A percentile compares a stretch with the other conserved stretches of the same genome.
phyloP scores from a whole-genome alignment of 2,329 filamentous ascomycete species.

The Exutisphaerella laricina region DNA sequence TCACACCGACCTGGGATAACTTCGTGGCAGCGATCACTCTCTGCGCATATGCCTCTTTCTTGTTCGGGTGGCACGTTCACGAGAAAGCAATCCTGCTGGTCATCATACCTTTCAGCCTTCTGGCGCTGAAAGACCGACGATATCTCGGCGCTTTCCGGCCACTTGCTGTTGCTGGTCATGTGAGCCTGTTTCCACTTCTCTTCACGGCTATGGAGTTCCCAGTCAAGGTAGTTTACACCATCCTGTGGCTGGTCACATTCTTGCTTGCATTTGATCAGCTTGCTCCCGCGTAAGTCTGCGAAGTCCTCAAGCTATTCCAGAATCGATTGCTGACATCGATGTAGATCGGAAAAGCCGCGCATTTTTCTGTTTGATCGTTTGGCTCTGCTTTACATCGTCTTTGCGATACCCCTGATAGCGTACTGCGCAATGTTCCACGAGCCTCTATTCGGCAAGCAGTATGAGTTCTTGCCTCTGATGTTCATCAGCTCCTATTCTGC shows the following conservation, averaged over 20 bases:
- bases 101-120: conserved; percentile 89
- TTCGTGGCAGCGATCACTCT: conserved; percentile 87
- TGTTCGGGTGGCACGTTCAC: conserved; percentile 98
- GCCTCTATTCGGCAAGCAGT: conserved; percentile 72
- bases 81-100: conserved; percentile 94
- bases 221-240: conserved; percentile 86
- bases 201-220: conserved; percentile 92
- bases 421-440: conserved; percentile 84
- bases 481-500: conserved; percentile 94
- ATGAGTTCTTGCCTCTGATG: conserved; percentile 93
- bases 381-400: conserved; percentile 78
- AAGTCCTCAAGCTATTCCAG: neutral
- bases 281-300: conserved; percentile 60
- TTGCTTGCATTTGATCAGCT: conserved; percentile 80
- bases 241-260: conserved; percentile 85
- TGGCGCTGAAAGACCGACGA: conserved; percentile 82
- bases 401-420: conserved; percentile 80
- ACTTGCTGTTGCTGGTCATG: conserved; percentile 85
- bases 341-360: conserved; percentile 63
- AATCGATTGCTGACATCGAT: conserved; percentile 7
- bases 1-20: conserved; percentile 73
- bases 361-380: conserved; percentile 90
- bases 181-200: conserved; percentile 88
- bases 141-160: conserved; percentile 90
- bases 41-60: conserved; percentile 91